Evolutionary conservation across 345 rosid genomes (phyloP).

Genomic region (Cardamine resedifolia): DNA sequence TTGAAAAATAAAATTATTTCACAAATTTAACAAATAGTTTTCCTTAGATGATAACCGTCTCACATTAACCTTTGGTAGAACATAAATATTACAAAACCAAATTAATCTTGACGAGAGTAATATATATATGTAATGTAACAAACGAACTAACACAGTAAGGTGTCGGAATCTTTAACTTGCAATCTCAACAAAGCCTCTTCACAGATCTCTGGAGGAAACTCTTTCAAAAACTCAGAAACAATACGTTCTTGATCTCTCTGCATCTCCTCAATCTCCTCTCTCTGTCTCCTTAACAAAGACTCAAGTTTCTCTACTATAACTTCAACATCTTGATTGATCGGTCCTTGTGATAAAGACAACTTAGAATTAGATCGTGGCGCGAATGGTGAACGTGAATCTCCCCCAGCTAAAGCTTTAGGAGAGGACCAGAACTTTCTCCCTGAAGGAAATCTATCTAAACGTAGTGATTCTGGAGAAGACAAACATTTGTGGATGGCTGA

Average conservation of each 20-base stretch:
- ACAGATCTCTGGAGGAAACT: slow-evolving; percentile 53
- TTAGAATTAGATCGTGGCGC: slow-evolving; percentile 24
- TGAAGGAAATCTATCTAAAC: slow-evolving; percentile 75
- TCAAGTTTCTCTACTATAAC: slow-evolving; percentile 54
- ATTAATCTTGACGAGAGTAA: neutral
- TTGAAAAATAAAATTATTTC: neutral
- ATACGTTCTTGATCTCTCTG: slow-evolving; percentile 56
- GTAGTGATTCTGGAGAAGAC: slow-evolving; percentile 44
- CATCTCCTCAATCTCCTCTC: slow-evolving; percentile 66
- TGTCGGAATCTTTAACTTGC: slow-evolving; percentile 43
- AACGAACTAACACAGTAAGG: slow-evolving; percentile 13
- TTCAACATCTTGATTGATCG: slow-evolving; percentile 34
- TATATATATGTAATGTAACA: neutral
- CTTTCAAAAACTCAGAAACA: slow-evolving; percentile 58
- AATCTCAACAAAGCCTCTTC: slow-evolving; percentile 47
- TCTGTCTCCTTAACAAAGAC: slow-evolving; percentile 57
- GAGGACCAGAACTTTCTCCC: slow-evolving; percentile 88
- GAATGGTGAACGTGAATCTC: slow-evolving; percentile 44
- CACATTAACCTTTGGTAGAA: neutral
- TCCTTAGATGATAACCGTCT: neutral
- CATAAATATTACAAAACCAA: neutral
- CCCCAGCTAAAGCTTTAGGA: slow-evolving; percentile 54
- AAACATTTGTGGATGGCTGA: slow-evolving; percentile 31
- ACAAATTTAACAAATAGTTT: neutral
- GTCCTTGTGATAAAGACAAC: slow-evolving; percentile 20